phyloP scores from a whole-genome alignment of 805 yeast genomes.

The Candida xiaguanensis region DNA sequence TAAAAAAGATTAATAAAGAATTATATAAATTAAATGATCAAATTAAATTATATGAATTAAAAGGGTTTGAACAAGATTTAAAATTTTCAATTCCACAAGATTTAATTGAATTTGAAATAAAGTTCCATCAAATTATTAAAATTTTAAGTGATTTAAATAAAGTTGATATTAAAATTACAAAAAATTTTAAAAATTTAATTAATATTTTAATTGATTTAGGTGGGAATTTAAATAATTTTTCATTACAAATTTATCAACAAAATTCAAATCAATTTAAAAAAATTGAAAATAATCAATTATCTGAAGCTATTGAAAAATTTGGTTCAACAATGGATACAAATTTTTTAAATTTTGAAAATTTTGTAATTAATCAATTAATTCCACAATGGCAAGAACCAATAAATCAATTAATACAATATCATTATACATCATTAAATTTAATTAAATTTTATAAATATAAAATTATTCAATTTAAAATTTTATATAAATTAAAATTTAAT shows the following conservation, averaged over 20 bases:
- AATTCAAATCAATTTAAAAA: conserved; percentile 3
- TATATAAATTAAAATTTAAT: conserved; percentile 36
- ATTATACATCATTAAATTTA: conserved; percentile 40
- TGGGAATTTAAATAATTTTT: conserved; percentile 53
- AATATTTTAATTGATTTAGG: conserved; percentile 48
- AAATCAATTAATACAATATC: conserved; percentile 44
- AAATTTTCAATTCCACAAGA: conserved; percentile 24
- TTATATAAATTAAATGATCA: conserved; percentile 31
- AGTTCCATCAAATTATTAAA: conserved; percentile 30
- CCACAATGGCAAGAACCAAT: conserved; percentile 50
- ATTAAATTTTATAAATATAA: conserved; percentile 49
- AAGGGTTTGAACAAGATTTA: conserved; percentile 13
- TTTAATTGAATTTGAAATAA: conserved; percentile 31
- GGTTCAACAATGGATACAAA: conserved; percentile 52
- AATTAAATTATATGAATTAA: conserved; percentile 22
- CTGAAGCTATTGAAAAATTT: conserved; percentile 42
- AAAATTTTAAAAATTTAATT: conserved; percentile 38
- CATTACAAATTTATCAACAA: conserved; percentile 38
- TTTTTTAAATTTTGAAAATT: conserved; percentile 47
- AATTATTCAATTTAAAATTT: conserved; percentile 45
- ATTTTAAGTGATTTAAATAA: conserved; percentile 34
- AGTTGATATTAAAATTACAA: conserved; percentile 32
- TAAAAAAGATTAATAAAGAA: conserved; percentile 34
- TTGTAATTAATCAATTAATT: conserved; percentile 32
- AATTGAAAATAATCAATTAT: conserved; percentile 18